Conservation (phyloP, 2,329 filamentous ascomycete genomes). For the Penicillium digitatum region DNA sequence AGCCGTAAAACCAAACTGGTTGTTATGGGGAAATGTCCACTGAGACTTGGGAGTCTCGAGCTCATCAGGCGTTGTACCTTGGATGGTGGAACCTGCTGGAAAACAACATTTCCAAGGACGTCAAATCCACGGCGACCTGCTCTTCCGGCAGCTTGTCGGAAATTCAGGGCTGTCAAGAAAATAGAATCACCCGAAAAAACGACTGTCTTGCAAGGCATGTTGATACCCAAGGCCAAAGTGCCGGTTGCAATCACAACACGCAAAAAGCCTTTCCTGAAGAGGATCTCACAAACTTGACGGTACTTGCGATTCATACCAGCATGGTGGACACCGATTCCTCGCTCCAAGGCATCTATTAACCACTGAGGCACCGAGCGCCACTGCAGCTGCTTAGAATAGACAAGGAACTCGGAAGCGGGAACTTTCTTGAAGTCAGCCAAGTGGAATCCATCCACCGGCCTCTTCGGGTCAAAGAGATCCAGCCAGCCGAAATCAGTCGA, state of each 20-base stretch:
- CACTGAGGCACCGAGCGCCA: constrained; percentile 43
- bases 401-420: constrained; percentile 55
- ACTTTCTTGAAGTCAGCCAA: constrained; percentile 63
- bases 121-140: constrained; percentile 78
- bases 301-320: constrained; percentile 75
- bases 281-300: constrained; percentile 55
- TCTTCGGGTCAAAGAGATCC: constrained; percentile 64
- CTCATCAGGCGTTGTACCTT: constrained; percentile 68
- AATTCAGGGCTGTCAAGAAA: constrained; percentile 70
- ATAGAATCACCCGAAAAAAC: constrained; percentile 71
- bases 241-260: constrained; percentile 70
- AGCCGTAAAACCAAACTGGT: constrained; percentile 67
- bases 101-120: constrained; percentile 74
- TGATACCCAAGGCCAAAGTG: constrained; percentile 72
- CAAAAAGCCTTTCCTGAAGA: constrained; percentile 60
- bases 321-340: constrained; percentile 74
- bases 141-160: constrained; percentile 71
- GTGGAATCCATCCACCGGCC: constrained; percentile 45
- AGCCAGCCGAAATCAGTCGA: constrained; percentile 54
- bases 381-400: constrained; percentile 52
- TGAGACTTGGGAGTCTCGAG: constrained; percentile 67
- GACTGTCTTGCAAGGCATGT: constrained; percentile 79
- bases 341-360: constrained; percentile 58
- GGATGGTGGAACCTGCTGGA: constrained; percentile 59
- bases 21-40: constrained; percentile 73